phyloP scores from a whole-genome alignment of 176 grass and related monocot species.

The Zoysia japonica region DNA sequence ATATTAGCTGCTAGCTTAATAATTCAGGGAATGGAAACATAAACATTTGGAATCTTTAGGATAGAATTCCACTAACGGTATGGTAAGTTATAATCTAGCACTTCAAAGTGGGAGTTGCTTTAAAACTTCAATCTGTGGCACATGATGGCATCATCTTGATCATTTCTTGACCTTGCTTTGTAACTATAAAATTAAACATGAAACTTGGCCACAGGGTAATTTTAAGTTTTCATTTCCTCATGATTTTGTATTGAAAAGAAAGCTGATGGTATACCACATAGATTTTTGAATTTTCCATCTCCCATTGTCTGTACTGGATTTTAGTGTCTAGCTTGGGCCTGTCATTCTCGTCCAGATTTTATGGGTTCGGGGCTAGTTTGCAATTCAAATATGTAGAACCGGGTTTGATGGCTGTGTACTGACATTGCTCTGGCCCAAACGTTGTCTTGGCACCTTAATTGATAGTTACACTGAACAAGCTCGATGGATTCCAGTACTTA shows the following conservation, averaged over 20 bases:
- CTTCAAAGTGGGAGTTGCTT: neutral
- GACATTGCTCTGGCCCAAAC: constrained; percentile 14
- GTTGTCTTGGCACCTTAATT: constrained; percentile 18
- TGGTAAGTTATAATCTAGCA: neutral
- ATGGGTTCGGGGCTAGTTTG: neutral
- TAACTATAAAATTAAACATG: neutral
- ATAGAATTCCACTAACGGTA: too few species aligned
- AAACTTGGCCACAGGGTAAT: neutral
- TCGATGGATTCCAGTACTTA: neutral
- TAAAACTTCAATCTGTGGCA: neutral
- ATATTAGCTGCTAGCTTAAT: too few species aligned
- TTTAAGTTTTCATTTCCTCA: neutral
- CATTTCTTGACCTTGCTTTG: constrained; percentile 10
- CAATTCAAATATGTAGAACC: neutral
- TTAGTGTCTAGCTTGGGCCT: neutral
- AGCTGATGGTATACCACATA: neutral
- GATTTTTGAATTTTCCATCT: constrained; percentile 27
- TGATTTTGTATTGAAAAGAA: neutral
- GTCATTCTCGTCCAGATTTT: constrained; percentile 6
- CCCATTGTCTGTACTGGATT: constrained; percentile 11
- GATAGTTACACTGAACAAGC: constrained; percentile 8
- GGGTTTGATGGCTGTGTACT: constrained; percentile 5
- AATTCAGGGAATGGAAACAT: too few species aligned
- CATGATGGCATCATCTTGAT: neutral
- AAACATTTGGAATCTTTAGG: too few species aligned